Percentiles rank a stretch among this genome's conserved stretches.
Evolutionary conservation across 176 grass and related monocot genomes (phyloP).

Genomic region (Juncus inflexus): DNA sequence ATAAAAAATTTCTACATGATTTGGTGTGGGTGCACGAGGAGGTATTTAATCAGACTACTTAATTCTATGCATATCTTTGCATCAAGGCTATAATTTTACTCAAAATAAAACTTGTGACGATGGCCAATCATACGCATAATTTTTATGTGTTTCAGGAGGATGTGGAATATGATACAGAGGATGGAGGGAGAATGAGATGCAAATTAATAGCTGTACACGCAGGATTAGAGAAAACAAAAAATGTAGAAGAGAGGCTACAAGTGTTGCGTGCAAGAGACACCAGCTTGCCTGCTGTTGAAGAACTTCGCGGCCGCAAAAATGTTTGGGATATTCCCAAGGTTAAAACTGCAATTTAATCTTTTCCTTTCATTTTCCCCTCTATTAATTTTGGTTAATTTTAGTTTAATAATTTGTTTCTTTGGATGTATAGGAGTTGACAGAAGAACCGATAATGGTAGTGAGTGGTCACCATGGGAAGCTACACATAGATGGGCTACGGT

Average conservation of each 20-base stretch:
- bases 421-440: slow-evolving; percentile 52
- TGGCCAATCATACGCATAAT: not conserved
- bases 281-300: slow-evolving; percentile 47
- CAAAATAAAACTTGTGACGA: not conserved
- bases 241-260: slow-evolving; percentile 60
- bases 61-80: not conserved
- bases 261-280: slow-evolving; percentile 61
- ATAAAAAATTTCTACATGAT: slow-evolving; percentile 74
- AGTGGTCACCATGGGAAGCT: slow-evolving; percentile 88
- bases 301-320: slow-evolving; percentile 61
- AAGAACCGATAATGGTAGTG: slow-evolving; percentile 50
- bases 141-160: slow-evolving; percentile 44
- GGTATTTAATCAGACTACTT: slow-evolving; percentile 29
- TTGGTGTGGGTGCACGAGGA: slow-evolving; percentile 91
- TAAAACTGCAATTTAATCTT: slow-evolving; percentile 7
- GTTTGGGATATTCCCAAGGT: slow-evolving; percentile 83
- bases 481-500: slow-evolving; percentile 61
- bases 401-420: slow-evolving; percentile 4
- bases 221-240: slow-evolving; percentile 56
- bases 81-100: not conserved
- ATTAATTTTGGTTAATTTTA: slow-evolving; percentile 5
- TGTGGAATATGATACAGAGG: slow-evolving; percentile 49
- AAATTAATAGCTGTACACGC: slow-evolving; percentile 81
- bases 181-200: slow-evolving; percentile 61
- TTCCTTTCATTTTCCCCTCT: not conserved